Conservation (phyloP, 805 yeast species). For the Monosporozyma yasuniensis region DNA sequence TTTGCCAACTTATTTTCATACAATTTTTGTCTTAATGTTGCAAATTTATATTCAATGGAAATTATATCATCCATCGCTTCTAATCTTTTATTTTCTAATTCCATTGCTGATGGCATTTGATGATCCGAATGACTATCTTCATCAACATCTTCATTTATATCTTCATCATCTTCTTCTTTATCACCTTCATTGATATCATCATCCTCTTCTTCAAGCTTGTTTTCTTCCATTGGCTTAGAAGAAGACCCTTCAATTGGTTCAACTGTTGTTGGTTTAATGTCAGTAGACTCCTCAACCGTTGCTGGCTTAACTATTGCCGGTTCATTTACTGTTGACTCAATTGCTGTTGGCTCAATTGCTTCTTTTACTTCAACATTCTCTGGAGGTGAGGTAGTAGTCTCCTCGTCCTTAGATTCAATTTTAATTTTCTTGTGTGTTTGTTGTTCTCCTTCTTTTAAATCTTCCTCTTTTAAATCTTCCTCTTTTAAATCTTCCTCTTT, state of each 20-base stretch:
- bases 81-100: slow-evolving; percentile 22
- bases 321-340: too few relatives aligned
- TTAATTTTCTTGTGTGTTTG: slow-evolving; percentile 13
- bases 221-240: too few relatives aligned
- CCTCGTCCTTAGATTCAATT: too few relatives aligned
- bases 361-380: too few relatives aligned
- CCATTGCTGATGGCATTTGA: slow-evolving; percentile 7
- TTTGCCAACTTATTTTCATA: slow-evolving; percentile 75
- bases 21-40: slow-evolving; percentile 70
- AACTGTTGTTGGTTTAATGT: too few relatives aligned
- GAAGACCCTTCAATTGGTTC: too few relatives aligned
- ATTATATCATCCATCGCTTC: slow-evolving; percentile 51
- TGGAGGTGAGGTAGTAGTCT: too few relatives aligned
- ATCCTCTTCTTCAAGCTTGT: slow-evolving; percentile 11
- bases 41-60: slow-evolving; percentile 78
- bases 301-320: too few relatives aligned
- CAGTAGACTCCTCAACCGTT: too few relatives aligned
- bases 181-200: slow-evolving; percentile 7
- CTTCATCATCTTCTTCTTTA: slow-evolving; percentile 8
- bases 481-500: slow-evolving; percentile 9
- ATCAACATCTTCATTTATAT: slow-evolving; percentile 7
- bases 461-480: slow-evolving; percentile 11
- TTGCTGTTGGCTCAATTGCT: too few relatives aligned
- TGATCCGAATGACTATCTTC: neutral
- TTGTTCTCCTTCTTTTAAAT: slow-evolving; percentile 11